Evolutionary conservation across 352 stramenopile species (phyloP), one percentile per base, ranked within the genome.

Genomic region (Hyaloperonospora arabidopsidis): DNA sequence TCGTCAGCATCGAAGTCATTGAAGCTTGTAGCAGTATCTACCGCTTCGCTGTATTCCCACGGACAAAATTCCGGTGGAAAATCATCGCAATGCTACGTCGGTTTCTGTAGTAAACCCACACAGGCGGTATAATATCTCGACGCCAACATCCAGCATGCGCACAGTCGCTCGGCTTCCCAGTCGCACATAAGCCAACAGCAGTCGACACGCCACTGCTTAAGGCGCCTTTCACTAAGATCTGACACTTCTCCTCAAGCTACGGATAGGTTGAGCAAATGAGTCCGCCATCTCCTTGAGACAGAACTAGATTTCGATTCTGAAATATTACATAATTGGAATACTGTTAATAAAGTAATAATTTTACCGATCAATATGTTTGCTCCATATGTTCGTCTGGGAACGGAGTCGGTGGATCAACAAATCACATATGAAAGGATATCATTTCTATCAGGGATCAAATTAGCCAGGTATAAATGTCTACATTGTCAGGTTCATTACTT

Each of bases 131-230:
- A 93, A 58, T 44, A 79, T 85, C 17, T 91, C 83, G 57, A 88
- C 80, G n/a, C 89, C 83, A 17, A 68, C 57, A 22, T 79, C 84
- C 22, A 93, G 49, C 49, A 91, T 39, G 3, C 70, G 76, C 32
- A 91, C 76, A 45, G 91, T 86, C 22, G 79, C 72, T 48, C 83
- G 61, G 40, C 70, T 88, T 49, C 89, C 84, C 17, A 87, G 68
- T 5, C 80, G 76, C 17, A 84, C 70, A 0, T 79, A 88, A 1
- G 83, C 83, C n/a, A 93, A 53, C 11, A 93, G 56, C 40, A 93
- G 43, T 6, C 80, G 78, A 53, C 79, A 90, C 1, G 72, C 72
- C 1, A 79, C 79, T 1, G 83, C 83, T 88, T 85, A 2, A 88
- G 69, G 22, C 75, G 73, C 19, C 59, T 74, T 7, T 67, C 57